phyloP scores from a whole-genome alignment of 371 early-diverging fungal genomes.

The Mucor racemosus region DNA sequence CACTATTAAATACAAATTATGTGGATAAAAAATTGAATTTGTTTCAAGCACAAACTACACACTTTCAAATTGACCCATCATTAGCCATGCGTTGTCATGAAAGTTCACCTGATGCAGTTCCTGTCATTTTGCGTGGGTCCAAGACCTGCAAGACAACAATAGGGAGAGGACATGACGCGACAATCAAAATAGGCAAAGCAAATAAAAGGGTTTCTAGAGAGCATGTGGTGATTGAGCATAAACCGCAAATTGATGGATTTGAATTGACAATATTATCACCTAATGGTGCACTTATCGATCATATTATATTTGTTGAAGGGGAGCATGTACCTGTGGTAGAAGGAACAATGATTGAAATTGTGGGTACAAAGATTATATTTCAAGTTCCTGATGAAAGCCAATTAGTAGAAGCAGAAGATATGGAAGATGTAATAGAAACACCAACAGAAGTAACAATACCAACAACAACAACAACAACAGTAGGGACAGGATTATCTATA shows the following conservation, averaged over 20 bases:
- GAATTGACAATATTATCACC: constrained; percentile 52
- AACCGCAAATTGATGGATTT: constrained; percentile 30
- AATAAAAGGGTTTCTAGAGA: constrained; percentile 55
- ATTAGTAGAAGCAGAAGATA: not conserved
- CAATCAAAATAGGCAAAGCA: constrained; percentile 48
- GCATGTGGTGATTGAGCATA: constrained; percentile 53
- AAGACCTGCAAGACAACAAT: constrained; percentile 39
- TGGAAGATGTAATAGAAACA: not conserved
- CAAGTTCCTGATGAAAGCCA: constrained; percentile 11
- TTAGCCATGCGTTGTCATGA: constrained; percentile 25
- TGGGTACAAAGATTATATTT: constrained; percentile 33
- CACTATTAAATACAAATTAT: not conserved
- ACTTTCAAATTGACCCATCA: constrained; percentile 24
- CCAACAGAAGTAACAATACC: not conserved
- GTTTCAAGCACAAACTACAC: constrained; percentile 29
- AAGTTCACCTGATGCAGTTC: constrained; percentile 20
- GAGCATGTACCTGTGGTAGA: constrained; percentile 33
- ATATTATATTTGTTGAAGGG: constrained; percentile 26
- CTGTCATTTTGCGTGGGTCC: constrained; percentile 28
- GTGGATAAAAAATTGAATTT: not conserved
- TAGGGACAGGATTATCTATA: too few species aligned
- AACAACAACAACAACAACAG: not conserved
- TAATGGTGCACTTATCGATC: constrained; percentile 50
- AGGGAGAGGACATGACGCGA: constrained; percentile 56
- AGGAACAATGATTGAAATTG: constrained; percentile 34